Evolutionary conservation across 257 asterid species (phyloP).

Genomic region (Haberlea rhodopensis): DNA sequence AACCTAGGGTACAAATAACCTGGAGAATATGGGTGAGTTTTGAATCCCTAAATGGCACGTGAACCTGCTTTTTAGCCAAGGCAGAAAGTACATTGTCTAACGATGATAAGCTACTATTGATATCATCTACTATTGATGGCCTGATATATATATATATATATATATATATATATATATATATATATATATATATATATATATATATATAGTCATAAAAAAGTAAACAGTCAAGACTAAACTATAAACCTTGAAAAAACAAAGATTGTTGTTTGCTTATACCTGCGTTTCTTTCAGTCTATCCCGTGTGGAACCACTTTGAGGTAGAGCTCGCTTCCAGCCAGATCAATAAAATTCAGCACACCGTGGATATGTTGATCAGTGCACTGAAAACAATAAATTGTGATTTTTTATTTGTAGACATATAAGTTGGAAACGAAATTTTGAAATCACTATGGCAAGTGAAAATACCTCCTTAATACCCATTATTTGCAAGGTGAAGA

Average conservation of each 20-base stretch:
- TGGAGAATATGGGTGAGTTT: slow-evolving; percentile 95
- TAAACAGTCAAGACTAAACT: slow-evolving; percentile 10
- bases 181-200: too few relatives aligned
- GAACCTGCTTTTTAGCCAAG: slow-evolving; percentile 90
- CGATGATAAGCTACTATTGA: slow-evolving; percentile 85
- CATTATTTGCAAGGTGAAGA: too few relatives aligned
- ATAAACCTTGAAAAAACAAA: background rate
- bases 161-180: too few relatives aligned
- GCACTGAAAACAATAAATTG: slow-evolving; percentile 45
- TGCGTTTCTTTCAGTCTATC: slow-evolving; percentile 95
- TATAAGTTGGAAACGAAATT: slow-evolving; percentile 1
- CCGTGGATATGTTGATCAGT: slow-evolving; percentile 95
- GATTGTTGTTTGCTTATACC: slow-evolving; percentile 37
- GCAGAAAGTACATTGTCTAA: slow-evolving; percentile 90
- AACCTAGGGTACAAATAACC: slow-evolving; percentile 40
- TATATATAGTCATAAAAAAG: background rate
- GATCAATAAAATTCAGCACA: slow-evolving; percentile 79
- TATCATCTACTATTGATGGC: slow-evolving; percentile 96
- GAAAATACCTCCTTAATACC: slow-evolving; percentile 80
- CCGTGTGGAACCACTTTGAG: slow-evolving; percentile 87
- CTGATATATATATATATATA: too few relatives aligned
- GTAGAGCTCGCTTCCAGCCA: slow-evolving; percentile 97
- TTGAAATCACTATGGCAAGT: background rate
- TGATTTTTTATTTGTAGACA: background rate
- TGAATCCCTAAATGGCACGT: slow-evolving; percentile 89